Evolutionary conservation across 768 basidiomycete species (phyloP), one percentile per base, ranked within the genome.

Genomic region (Xerocomus brunneocitrinus): DNA sequence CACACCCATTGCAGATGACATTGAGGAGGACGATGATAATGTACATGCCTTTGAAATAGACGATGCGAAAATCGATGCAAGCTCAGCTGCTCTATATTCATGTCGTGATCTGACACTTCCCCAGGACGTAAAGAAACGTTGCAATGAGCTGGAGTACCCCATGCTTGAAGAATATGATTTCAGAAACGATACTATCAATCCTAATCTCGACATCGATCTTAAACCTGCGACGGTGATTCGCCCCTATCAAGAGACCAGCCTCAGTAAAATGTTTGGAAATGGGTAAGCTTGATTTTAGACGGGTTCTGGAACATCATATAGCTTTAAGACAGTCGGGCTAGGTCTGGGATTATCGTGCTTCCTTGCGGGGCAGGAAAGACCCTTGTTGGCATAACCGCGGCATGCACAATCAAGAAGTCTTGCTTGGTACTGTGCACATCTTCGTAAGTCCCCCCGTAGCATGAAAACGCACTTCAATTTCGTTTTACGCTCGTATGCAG

Each of bases 101-200:
- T 40, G 38, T 50, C 39, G 14, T 32, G 28, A 14, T 47, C 39
- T 51, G n/a, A 66, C 52, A 31, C 34, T 53, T 56, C 9, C 45
- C 12, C 58, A 95, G 92, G 90, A 91, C 59, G 94, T 99, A 56
- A 95, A 98, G 74, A 90, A 91, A 62, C 86, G 93, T 35, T 98
- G 97, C 67, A 94, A 94, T 63, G 95, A 97, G 61, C 79, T 98
- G 36, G 94, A 98, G 66, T 92, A 95, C 59, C 97, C 97, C 8
- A 97, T 98, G 85, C 78, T 99, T 41, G 97, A 99, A 69, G 97
- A 99, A 73, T 99, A 99, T 66, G 97, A 99, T 70, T 99, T 98
- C 77, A 80, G 95, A 40, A 95, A 98, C 66, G 97, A 99, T 68
- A 93, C 91, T 0, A 75, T 94, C 60, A 99, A 99, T 66, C 82